Evolutionary conservation across 495 filamentous ascomycete species (phyloP).

Genomic region (Entonaema liquescens): DNA sequence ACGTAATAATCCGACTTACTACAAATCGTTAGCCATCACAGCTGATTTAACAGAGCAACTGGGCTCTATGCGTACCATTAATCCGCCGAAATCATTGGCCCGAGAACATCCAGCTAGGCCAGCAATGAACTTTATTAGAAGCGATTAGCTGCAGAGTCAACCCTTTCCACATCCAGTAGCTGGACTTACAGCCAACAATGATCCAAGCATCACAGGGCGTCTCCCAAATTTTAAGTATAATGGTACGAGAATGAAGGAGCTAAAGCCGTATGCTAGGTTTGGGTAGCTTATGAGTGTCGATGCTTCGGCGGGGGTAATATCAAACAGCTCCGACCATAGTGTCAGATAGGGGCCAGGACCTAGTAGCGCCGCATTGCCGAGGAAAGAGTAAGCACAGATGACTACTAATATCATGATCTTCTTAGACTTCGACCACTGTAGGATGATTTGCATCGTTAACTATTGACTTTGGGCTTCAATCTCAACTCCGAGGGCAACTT

Average conservation of each 20-base stretch:
- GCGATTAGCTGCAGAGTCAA: not conserved
- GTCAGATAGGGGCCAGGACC: constrained; percentile 65
- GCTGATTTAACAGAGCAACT: not conserved
- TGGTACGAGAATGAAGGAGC: constrained; percentile 62
- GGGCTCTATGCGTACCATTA: constrained; percentile 55
- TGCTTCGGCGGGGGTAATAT: constrained; percentile 57
- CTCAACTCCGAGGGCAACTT: not conserved
- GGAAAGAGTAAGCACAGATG: constrained; percentile 63
- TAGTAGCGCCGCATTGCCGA: constrained; percentile 63
- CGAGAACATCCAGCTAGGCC: constrained; percentile 44
- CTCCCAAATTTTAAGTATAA: constrained; percentile 66
- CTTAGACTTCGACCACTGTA: constrained; percentile 62
- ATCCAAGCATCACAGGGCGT: constrained; percentile 63
- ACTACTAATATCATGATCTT: constrained; percentile 65
- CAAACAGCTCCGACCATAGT: constrained; percentile 61
- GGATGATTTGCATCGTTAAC: not conserved
- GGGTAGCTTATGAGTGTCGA: constrained; percentile 66
- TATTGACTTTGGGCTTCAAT: not conserved
- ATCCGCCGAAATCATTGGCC: constrained; percentile 43
- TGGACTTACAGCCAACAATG: constrained; percentile 52
- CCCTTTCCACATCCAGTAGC: not conserved
- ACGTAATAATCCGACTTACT: not conserved
- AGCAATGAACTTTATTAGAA: constrained; percentile 30
- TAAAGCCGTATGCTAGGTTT: constrained; percentile 66
- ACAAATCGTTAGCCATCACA: not conserved